phyloP scores from a whole-genome alignment of 2,329 filamentous ascomycete genomes.

The Paradendryphiella salina region DNA sequence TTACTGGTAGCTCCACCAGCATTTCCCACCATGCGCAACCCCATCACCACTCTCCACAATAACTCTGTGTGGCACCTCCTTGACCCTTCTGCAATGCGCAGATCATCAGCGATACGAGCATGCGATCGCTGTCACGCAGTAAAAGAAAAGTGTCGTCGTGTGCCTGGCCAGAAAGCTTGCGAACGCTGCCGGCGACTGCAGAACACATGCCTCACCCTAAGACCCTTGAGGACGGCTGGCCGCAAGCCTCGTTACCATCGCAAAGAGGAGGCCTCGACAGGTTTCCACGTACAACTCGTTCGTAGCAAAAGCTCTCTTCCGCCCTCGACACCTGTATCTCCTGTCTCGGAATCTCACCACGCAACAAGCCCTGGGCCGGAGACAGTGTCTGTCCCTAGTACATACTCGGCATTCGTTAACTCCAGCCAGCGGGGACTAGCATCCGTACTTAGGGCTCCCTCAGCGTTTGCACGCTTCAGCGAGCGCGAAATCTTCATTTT shows the following conservation, averaged over 20 bases:
- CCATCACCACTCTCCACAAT: conserved; percentile 1
- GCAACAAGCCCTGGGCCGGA: background rate
- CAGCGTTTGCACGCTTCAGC: background rate
- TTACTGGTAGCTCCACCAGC: background rate
- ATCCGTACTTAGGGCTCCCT: conserved; percentile 3
- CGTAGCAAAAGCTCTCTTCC: conserved; percentile 1
- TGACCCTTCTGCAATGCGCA: conserved; percentile 8
- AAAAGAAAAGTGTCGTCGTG: conserved; percentile 10
- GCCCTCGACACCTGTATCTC: background rate
- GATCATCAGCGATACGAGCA: conserved; percentile 5
- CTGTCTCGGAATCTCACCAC: background rate
- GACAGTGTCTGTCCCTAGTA: background rate
- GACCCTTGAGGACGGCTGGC: conserved; percentile 8
- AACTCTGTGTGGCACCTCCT: conserved; percentile 3
- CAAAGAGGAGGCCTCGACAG: background rate
- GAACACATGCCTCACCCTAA: conserved; percentile 7
- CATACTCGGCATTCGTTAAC: too few relatives aligned
- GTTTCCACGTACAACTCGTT: background rate
- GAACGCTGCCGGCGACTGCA: conserved; percentile 13
- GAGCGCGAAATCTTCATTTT: conserved; percentile 9
- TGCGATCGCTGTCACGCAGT: conserved; percentile 14
- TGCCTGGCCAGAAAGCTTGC: conserved; percentile 8
- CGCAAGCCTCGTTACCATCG: conserved; percentile 12
- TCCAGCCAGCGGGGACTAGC: too few relatives aligned
- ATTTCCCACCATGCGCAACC: background rate